Evolutionary conservation across 1,139 yeast genomes (phyloP).

Genomic region (Hyphopichia buzzinii): DNA sequence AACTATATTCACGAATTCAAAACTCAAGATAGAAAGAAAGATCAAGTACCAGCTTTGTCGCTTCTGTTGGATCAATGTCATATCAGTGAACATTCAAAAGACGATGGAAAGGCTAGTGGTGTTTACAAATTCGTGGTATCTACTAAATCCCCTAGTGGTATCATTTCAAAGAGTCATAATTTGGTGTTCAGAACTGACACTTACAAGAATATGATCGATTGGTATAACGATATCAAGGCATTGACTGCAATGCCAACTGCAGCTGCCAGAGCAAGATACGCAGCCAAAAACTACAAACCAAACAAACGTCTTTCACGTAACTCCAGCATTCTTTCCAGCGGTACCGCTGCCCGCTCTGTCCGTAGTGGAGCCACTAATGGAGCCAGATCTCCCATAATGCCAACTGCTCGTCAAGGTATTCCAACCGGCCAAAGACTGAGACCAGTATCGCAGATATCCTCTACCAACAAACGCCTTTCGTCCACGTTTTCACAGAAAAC

Average conservation of each 20-base stretch:
- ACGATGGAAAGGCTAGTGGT: slow-evolving; percentile 58
- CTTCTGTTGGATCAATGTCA: slow-evolving; percentile 78
- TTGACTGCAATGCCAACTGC: slow-evolving; percentile 62
- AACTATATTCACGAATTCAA: slow-evolving; percentile 89
- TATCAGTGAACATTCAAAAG: slow-evolving; percentile 77
- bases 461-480: slow-evolving; percentile 30
- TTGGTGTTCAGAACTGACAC: slow-evolving; percentile 90
- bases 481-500: slow-evolving; percentile 37
- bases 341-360: slow-evolving; percentile 24
- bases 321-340: slow-evolving; percentile 26
- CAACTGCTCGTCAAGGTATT: not conserved
- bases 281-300: slow-evolving; percentile 17
- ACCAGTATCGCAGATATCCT: slow-evolving; percentile 25
- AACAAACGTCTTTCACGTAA: slow-evolving; percentile 25
- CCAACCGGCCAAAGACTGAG: slow-evolving; percentile 10
- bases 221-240: slow-evolving; percentile 77
- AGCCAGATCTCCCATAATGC: slow-evolving; percentile 7
- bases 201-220: slow-evolving; percentile 71
- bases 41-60: slow-evolving; percentile 85
- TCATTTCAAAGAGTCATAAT: slow-evolving; percentile 75
- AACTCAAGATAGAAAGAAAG: slow-evolving; percentile 76
- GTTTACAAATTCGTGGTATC: slow-evolving; percentile 76
- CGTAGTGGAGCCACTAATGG: slow-evolving; percentile 21
- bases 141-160: slow-evolving; percentile 67
- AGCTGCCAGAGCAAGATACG: slow-evolving; percentile 40